phyloP scores from a whole-genome alignment of 495 filamentous ascomycete genomes.

The Tuber magnatum region DNA sequence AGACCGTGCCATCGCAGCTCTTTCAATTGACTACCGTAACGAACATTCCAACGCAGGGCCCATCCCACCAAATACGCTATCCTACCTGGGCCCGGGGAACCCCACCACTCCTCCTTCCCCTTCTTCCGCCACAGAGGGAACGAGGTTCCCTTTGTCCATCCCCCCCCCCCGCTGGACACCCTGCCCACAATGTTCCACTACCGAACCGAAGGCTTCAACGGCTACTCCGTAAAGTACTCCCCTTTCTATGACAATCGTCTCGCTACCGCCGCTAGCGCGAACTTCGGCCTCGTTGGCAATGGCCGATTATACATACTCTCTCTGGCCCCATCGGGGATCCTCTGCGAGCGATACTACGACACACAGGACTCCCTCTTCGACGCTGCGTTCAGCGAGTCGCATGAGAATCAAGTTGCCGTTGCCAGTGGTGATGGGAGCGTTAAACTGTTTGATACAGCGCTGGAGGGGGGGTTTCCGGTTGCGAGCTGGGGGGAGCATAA shows the following conservation, averaged over 20 bases:
- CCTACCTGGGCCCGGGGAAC: neutral
- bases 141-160: neutral
- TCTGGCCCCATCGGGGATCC: conserved; percentile 71
- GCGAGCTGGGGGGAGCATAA: conserved; percentile 85
- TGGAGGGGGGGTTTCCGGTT: conserved; percentile 67
- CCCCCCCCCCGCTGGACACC: neutral
- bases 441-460: conserved; percentile 80
- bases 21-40: neutral
- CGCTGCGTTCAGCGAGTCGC: conserved; percentile 82
- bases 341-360: conserved; percentile 81
- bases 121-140: neutral
- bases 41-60: neutral
- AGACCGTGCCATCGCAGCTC: neutral
- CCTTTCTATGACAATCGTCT: conserved; percentile 93
- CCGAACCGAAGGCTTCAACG: conserved; percentile 86
- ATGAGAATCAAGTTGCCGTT: conserved; percentile 85
- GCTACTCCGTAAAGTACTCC: conserved; percentile 92
- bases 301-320: conserved; percentile 76
- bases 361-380: conserved; percentile 97
- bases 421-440: conserved; percentile 86
- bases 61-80: neutral
- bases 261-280: conserved; percentile 75
- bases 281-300: conserved; percentile 96
- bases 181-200: conserved; percentile 74
- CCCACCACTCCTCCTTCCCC: neutral